Percentiles rank a stretch among this genome's conserved stretches.
Evolutionary conservation across 441 rosid genomes (phyloP).

Genomic region (Corymbia calophylla): DNA sequence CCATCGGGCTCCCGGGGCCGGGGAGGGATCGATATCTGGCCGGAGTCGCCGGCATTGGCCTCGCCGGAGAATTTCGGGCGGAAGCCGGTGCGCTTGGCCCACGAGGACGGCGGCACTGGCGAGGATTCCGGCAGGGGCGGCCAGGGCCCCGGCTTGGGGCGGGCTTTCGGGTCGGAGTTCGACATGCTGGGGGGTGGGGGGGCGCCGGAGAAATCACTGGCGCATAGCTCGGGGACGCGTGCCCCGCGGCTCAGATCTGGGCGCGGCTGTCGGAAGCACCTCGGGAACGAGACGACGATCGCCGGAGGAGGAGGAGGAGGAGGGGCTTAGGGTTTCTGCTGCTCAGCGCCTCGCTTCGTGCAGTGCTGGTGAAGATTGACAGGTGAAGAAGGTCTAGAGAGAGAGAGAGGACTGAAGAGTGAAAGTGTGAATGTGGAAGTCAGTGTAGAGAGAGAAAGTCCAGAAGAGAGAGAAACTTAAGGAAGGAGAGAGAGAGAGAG

Average conservation of each 20-base stretch:
- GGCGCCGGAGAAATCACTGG: neutral
- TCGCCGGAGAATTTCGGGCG: slow-evolving; percentile 97
- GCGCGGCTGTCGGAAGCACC: neutral
- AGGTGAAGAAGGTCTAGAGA: neutral
- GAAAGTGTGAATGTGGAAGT: neutral
- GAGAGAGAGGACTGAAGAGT: neutral
- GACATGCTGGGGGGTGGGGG: slow-evolving; percentile 31
- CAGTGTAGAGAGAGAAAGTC: neutral
- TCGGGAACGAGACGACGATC: neutral
- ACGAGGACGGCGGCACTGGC: slow-evolving; percentile 75
- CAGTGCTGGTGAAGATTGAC: neutral
- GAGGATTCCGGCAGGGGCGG: slow-evolving; percentile 68
- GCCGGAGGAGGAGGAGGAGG: neutral
- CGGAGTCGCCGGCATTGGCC: slow-evolving; percentile 71
- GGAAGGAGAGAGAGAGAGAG: neutral
- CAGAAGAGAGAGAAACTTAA: neutral
- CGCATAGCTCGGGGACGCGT: neutral
- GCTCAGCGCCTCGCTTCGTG: neutral
- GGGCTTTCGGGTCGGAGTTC: slow-evolving; percentile 56
- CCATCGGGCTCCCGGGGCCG: slow-evolving; percentile 34
- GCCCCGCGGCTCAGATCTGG: slow-evolving; percentile 1
- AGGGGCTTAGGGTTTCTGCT: slow-evolving; percentile 6
- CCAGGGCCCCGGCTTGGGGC: slow-evolving; percentile 66
- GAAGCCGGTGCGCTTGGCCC: slow-evolving; percentile 94
- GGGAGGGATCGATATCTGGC: slow-evolving; percentile 49